Percentiles rank a stretch among this genome's conserved stretches.
Evolutionary conservation across 352 stramenopile genomes (phyloP).

Genomic region (Phytophthora lateralis): DNA sequence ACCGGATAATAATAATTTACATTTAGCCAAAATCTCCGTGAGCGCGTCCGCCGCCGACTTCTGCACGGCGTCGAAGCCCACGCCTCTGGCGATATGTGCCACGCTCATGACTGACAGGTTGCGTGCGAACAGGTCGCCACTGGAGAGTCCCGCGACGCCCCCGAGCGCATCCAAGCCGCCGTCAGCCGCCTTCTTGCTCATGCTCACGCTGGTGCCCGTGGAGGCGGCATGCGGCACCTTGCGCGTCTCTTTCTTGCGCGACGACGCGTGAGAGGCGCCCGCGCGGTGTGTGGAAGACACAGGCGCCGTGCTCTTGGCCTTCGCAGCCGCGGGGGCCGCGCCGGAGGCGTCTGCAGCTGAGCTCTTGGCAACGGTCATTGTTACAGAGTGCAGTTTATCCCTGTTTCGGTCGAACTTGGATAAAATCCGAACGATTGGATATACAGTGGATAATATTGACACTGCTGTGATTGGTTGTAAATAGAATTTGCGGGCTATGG

Average conservation of each 20-base stretch:
- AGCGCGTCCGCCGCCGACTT: slow-evolving; percentile 55
- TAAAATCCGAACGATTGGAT: too few species aligned
- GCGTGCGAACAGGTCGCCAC: slow-evolving; percentile 51
- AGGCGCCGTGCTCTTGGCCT: background rate
- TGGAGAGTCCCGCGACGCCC: slow-evolving; percentile 30
- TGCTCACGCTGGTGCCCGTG: slow-evolving; percentile 50
- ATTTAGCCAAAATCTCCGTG: slow-evolving; percentile 59
- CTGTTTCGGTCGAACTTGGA: too few species aligned
- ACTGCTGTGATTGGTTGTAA: too few species aligned
- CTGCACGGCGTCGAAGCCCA: slow-evolving; percentile 62
- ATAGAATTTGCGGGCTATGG: too few species aligned
- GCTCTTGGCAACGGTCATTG: slow-evolving; percentile 2
- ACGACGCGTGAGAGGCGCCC: slow-evolving; percentile 3
- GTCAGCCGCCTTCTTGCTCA: slow-evolving; percentile 45
- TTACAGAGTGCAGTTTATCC: too few species aligned
- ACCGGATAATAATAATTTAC: slow-evolving; percentile 29
- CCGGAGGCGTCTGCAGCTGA: background rate
- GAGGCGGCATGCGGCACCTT: slow-evolving; percentile 11
- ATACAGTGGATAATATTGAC: too few species aligned
- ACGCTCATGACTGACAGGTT: slow-evolving; percentile 58
- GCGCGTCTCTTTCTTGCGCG: slow-evolving; percentile 34
- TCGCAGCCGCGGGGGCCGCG: slow-evolving; percentile 1
- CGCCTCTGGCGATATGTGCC: slow-evolving; percentile 51
- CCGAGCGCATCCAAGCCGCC: slow-evolving; percentile 21
- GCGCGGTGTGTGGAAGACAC: background rate